Evolutionary conservation across 2,329 filamentous ascomycete species (phyloP), one percentile per base, ranked within the genome.

Genomic region (Annulohypoxylon truncatum): DNA sequence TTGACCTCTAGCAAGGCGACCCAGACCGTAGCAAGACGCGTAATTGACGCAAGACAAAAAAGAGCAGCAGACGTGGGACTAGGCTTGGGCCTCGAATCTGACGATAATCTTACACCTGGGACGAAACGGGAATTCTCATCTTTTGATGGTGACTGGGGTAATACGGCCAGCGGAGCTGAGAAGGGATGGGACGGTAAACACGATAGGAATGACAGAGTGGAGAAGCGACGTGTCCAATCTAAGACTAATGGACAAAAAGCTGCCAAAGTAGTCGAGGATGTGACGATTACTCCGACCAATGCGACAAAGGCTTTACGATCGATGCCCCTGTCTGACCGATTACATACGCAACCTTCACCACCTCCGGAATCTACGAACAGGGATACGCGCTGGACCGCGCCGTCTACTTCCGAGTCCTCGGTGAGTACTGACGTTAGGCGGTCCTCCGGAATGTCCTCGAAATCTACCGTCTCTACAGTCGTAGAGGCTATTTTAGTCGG

Each of bases 141-240:
- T 58, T 88, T 88, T 75, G 88, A 90, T 72, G 87, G 86, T 42
- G 84, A 86, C 74, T 90, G 86, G 86, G 80, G 76, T 53, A 80
- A 20, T 20, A 42, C 81, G 29, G 75, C 77, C 28, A 80, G 76
- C 69, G 82, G 86, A 67, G 82, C 83, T 29, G 83, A 84, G 67
- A 79, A 82, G 74, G 84, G 87, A 78, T 87, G 85, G 83, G 84
- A 88, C 69, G 78, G 82, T 66, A 84, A 84, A 75, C 76, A 85
- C 38, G 79, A 82, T 71, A 83, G 84, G 77, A 83, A 85, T 80
- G 85, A 87, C 42, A 83, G 79, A 15, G 82, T 87, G 26, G 83
- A 82, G 69, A 88, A 84, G 71, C 81, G 77, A 72, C 79, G 73
- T 58, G 74, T 74, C 40, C 69, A 74, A 42, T 68, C 72, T 26